A percentile compares a stretch with the other conserved stretches of the same genome.
Conservation (phyloP, 148 eudicot genomes). For the Vaccinium darrowii region DNA sequence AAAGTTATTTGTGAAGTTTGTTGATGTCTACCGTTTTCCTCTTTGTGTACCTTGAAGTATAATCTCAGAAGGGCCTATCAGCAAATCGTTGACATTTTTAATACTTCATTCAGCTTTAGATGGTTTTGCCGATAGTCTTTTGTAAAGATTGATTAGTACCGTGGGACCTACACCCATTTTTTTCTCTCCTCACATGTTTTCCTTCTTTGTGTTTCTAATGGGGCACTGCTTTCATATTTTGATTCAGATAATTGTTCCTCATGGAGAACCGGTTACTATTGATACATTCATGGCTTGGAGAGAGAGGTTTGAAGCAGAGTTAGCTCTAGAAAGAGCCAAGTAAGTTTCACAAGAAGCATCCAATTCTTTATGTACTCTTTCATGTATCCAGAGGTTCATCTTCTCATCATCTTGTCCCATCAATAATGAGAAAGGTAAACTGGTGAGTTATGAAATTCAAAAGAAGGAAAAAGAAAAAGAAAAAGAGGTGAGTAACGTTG, state of each 20-base stretch:
- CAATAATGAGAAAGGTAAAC: not conserved
- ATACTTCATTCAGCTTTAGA: not conserved
- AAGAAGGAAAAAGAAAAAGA: not conserved
- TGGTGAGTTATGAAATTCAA: not conserved
- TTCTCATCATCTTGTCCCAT: not conserved
- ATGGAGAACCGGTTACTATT: constrained; percentile 98
- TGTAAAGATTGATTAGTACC: not conserved
- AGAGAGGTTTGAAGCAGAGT: constrained; percentile 93
- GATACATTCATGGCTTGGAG: constrained; percentile 94
- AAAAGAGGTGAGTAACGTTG: not conserved
- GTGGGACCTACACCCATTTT: not conserved
- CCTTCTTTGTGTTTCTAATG: constrained; percentile 2
- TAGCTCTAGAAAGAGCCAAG: constrained; percentile 98
- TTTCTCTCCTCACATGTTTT: not conserved
- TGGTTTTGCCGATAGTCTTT: not conserved
- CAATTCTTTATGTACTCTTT: not conserved
- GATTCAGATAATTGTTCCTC: constrained; percentile 79
- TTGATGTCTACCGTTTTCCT: not conserved
- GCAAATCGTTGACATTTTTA: not conserved
- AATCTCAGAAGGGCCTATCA: not conserved
- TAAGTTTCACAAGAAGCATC: constrained; percentile 37
- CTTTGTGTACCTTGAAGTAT: not conserved
- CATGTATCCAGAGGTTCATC: not conserved
- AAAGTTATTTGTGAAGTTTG: not conserved
- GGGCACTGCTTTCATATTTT: constrained; percentile 11